A percentile compares a stretch with the other conserved stretches of the same genome.
phyloP scores from a whole-genome alignment of 306 rosid species.

The Acacia acuminata region DNA sequence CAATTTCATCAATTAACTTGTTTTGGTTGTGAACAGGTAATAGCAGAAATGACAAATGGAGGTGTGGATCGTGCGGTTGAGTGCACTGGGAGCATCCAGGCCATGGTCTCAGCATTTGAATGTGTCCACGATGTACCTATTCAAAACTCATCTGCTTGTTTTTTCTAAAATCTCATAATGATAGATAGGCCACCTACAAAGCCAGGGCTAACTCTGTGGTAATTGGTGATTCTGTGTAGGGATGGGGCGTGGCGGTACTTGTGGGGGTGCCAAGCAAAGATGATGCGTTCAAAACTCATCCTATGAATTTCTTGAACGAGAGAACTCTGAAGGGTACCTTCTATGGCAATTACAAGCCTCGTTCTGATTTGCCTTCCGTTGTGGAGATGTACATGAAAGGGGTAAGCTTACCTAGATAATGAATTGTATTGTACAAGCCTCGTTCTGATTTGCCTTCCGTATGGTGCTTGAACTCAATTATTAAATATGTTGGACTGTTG shows the following conservation, averaged over 20 bases:
- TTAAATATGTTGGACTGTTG: neutral
- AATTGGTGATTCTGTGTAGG: conserved; percentile 30
- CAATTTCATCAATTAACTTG: neutral
- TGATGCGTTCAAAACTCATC: conserved; percentile 64
- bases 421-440: neutral
- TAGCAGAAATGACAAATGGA: conserved; percentile 66
- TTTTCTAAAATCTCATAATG: neutral
- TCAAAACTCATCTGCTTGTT: neutral
- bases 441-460: no score
- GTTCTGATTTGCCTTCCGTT: conserved; percentile 70
- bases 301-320: conserved; percentile 69
- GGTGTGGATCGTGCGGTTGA: conserved; percentile 70
- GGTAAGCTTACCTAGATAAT: conserved; percentile 28
- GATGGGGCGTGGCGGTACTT: conserved; percentile 74
- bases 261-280: conserved; percentile 71
- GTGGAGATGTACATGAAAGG: conserved; percentile 80
- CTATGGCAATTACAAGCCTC: conserved; percentile 90
- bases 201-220: neutral
- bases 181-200: neutral
- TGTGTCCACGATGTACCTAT: conserved; percentile 64
- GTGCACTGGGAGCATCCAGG: conserved; percentile 68
- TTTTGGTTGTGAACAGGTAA: conserved; percentile 47
- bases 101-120: conserved; percentile 72
- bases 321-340: conserved; percentile 93
- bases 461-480: conserved; percentile 29